A percentile compares a stretch with the other conserved stretches of the same genome.
These are phyloP conservation scores for Melampsora americana DNA, from an alignment of 1,284 basidiomycete species.

Conservation along the genomic window DNA sequence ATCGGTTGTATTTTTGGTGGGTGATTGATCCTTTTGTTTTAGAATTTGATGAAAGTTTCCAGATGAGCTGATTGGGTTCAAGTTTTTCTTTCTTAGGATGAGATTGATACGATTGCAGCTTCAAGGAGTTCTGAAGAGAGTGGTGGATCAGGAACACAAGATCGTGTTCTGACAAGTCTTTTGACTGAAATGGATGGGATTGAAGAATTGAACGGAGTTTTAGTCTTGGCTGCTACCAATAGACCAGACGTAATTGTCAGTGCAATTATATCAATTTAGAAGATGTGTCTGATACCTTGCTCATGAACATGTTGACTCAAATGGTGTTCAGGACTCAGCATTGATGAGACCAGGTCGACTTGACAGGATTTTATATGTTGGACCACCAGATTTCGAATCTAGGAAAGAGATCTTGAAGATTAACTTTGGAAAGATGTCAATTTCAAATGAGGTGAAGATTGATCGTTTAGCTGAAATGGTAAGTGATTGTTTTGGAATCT, in stretches of 20 bases:
- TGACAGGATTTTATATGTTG: slow-evolving; percentile 92
- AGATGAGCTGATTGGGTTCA: not conserved
- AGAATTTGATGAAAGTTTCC: not conserved
- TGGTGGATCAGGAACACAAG: slow-evolving; percentile 66
- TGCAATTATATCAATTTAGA: not conserved
- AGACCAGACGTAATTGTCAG: slow-evolving; percentile 81
- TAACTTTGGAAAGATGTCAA: slow-evolving; percentile 72
- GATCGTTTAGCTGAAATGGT: slow-evolving; percentile 71
- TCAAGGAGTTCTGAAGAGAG: slow-evolving; percentile 64
- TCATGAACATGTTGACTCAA: not conserved
- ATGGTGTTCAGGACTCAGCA: slow-evolving; percentile 71
- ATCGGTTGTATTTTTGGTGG: slow-evolving; percentile 90
- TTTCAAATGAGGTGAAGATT: slow-evolving; percentile 69
- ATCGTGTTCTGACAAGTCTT: slow-evolving; percentile 86
- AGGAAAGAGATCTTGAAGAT: slow-evolving; percentile 81
- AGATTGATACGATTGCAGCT: slow-evolving; percentile 88
- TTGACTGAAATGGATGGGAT: slow-evolving; percentile 99
- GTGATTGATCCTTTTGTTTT: slow-evolving; percentile 51
- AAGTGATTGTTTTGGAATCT: slow-evolving; percentile 51
- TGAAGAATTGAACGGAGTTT: slow-evolving; percentile 85
- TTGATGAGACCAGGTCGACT: slow-evolving; percentile 90
- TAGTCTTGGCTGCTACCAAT: slow-evolving; percentile 93
- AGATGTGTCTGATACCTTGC: not conserved
- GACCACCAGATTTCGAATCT: slow-evolving; percentile 75
- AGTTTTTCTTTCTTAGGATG: slow-evolving; percentile 66